Evolutionary conservation across 2,329 filamentous ascomycete species (phyloP), one percentile per base, ranked within the genome.

Genomic region (Aphanoascus verrucosus): DNA sequence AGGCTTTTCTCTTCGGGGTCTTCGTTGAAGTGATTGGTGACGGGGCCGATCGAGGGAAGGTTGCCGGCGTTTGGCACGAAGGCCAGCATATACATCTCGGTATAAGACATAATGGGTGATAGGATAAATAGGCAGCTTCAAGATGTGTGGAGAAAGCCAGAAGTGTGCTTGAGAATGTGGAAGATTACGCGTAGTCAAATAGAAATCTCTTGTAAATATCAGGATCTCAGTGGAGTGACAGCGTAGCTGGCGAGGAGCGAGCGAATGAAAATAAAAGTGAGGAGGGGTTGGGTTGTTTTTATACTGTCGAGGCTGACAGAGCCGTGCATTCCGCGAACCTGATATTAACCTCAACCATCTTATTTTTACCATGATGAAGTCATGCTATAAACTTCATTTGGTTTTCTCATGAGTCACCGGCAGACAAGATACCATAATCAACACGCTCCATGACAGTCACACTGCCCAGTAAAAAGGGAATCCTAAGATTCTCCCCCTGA

Each of bases 31-130:
- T 54, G 44, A 32, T 48, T 43, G 48, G 52, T 48, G 32, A 52
- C 46, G 6, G 52, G 55, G 40, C 55, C 55, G 52, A 56, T 56
- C 11, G 52, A 37, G 20, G 55, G 55, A 1, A 55, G 52, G 14
- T 31, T 38, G 32, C 49, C 55, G 20, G 41, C 9, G 19, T 52
- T 31, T 19, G 45, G 53, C 11, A 45, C 53, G 34, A 37, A 19
- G n/a, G 52, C 55, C 20, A 52, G 23, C 35, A 48, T 55, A 41
- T 44, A 53, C 49, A 57, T 41, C 31, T 55, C 49, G 15, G 53
- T 57, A 32, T 55, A 57, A 45, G 56, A 40, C 56, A 57, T 57
- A 15, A 38, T 43, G 15, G 11, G 3, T 7, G 14, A 12, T 37
- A 37, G 35, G n/a, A 37, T 12, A 37, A 11, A n/a, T 37, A 37